These are phyloP conservation scores for Kodamaea arcana DNA, from an alignment of 1,139 yeast species.

Conservation along the genomic window DNA sequence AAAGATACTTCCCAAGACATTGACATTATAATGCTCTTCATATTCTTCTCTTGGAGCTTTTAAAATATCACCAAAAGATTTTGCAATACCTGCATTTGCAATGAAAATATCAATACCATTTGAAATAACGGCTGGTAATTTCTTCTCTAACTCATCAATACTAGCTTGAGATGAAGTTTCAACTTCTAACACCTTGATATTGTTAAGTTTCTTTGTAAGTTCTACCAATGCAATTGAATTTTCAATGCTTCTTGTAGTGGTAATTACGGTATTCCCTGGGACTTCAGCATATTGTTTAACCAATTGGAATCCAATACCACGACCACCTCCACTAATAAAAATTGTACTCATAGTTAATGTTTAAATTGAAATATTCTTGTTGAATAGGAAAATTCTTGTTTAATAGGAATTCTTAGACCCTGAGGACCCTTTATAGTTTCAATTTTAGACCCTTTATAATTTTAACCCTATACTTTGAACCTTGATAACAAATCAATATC, in stretches of 20 bases:
- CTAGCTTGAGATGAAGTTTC: constrained; percentile 4
- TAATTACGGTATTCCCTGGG: constrained; percentile 19
- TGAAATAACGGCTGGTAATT: constrained; percentile 1
- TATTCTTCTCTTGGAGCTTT: constrained; percentile 2
- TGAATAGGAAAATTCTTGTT: too few species aligned
- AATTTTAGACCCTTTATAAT: too few species aligned
- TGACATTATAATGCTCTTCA: constrained; percentile 2
- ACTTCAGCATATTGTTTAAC: constrained; percentile 14
- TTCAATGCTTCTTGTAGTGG: constrained; percentile 12
- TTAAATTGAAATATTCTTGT: too few species aligned
- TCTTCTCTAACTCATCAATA: constrained; percentile 21
- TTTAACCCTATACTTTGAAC: too few species aligned
- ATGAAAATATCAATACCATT: constrained; percentile 5
- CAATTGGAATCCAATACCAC: constrained; percentile 28
- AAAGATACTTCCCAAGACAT: constrained; percentile 4
- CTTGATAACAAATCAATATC: too few species aligned
- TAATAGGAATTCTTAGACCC: too few species aligned
- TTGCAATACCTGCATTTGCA: constrained; percentile 4
- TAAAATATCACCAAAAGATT: neutral
- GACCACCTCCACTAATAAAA: constrained; percentile 23
- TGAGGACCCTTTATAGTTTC: too few species aligned
- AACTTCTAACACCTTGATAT: constrained; percentile 6
- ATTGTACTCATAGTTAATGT: neutral
- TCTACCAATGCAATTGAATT: constrained; percentile 12
- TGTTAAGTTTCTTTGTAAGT: constrained; percentile 7